Evolutionary conservation across 2,329 filamentous ascomycete species (phyloP), one percentile per base, ranked within the genome.

Genomic region (Emydomyces testavorans): DNA sequence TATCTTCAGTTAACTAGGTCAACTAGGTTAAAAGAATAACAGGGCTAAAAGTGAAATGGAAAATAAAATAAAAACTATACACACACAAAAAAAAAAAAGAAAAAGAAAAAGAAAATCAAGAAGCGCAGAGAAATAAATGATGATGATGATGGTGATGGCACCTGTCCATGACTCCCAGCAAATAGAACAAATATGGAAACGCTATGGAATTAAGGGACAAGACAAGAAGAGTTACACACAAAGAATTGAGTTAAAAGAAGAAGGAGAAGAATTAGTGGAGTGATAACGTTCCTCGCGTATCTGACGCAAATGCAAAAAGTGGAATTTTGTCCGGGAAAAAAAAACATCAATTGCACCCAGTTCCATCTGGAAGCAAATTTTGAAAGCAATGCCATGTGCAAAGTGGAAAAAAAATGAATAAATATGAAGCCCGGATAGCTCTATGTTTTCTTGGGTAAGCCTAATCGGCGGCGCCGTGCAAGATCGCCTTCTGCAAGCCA

Each of bases 401-500:
- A 20, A 18, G 11, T 36, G 32, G 32, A 11, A 45, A 16, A 18
- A 28, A 2, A 18, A 7, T 10, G n/a, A n/a, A n/a, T n/a, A n/a
- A n/a, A n/a, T n/a, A n/a, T n/a, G n/a, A n/a, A n/a, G n/a, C n/a
- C n/a, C n/a, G n/a, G n/a, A n/a, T n/a, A n/a, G n/a, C n/a, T n/a
- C n/a, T 62, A 62, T 46, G 58, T 56, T 51, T 52, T 54, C 57
- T 57, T 57, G 15, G 54, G 52, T 21, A 58, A 54, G 34, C 79
- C 51, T 65, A 59, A 66, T 20, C 67, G 71, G 56, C 65, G 76
- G 58, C 87, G 77, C 52, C 75, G 72, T 58, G 78, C 74, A 29
- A 83, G 66, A 59, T 98, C 92, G n/a, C 88, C 88, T 68, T 96
- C 89, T 0, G 87, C 92, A 32, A 98, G 74, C 82, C 86, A 93